phyloP scores from a whole-genome alignment of 2,329 filamentous ascomycete genomes.

The Alternaria dauci region DNA sequence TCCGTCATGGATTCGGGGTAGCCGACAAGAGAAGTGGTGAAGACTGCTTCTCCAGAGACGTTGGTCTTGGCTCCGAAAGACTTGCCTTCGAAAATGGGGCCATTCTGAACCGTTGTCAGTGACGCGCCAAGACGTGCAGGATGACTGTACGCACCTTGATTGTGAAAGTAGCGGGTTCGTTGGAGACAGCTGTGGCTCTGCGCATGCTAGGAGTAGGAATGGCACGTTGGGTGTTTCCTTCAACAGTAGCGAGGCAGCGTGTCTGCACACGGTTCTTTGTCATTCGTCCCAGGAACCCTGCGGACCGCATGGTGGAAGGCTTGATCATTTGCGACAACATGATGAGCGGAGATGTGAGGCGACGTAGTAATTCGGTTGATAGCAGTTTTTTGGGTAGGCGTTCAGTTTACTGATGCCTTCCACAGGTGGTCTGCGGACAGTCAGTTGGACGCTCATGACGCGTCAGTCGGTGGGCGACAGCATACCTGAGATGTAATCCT shows the following conservation, averaged over 20 bases:
- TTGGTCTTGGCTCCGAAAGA: constrained; percentile 97
- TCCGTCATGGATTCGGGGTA: constrained; percentile 89
- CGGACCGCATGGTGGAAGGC: constrained; percentile 57
- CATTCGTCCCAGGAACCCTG: constrained; percentile 56
- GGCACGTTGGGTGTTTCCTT: constrained; percentile 73
- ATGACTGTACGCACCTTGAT: constrained; percentile 73
- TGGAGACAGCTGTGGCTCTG: constrained; percentile 71
- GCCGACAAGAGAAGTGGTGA: constrained; percentile 96
- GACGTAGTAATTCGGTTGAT: constrained; percentile 19
- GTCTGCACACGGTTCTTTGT: constrained; percentile 55
- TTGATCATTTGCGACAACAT: constrained; percentile 66
- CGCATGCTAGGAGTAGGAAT: constrained; percentile 65
- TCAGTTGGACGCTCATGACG: constrained; percentile 35
- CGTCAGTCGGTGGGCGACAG: constrained; percentile 25
- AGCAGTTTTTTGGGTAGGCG: constrained; percentile 35
- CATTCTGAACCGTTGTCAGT: constrained; percentile 68
- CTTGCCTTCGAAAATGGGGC: constrained; percentile 93
- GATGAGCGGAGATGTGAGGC: constrained; percentile 44
- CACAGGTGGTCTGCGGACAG: constrained; percentile 67
- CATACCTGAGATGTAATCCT: constrained; percentile 73
- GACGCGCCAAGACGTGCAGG: constrained; percentile 29
- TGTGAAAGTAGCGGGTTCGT: constrained; percentile 88
- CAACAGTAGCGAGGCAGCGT: constrained; percentile 70
- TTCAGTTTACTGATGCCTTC: constrained; percentile 71
- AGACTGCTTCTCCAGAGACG: constrained; percentile 97